phyloP scores from a whole-genome alignment of 495 filamentous ascomycete genomes.

The Hyphodiscus hymeniophilus region DNA sequence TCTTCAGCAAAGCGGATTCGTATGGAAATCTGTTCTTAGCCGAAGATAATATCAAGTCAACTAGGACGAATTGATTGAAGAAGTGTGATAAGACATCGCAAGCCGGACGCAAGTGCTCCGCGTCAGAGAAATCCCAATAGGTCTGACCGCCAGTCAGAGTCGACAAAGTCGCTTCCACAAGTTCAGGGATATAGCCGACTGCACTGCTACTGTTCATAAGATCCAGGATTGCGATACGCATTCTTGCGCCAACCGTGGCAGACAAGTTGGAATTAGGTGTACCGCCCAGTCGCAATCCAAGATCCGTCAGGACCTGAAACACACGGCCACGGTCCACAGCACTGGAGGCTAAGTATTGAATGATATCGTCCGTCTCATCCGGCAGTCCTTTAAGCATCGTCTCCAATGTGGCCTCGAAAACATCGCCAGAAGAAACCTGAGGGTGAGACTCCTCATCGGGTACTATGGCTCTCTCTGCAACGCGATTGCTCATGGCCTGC shows the following conservation, averaged over 20 bases:
- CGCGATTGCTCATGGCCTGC: slow-evolving; percentile 39
- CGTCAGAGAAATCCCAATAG: slow-evolving; percentile 39
- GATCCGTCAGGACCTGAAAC: slow-evolving; percentile 52
- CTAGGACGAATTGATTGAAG: slow-evolving; percentile 44
- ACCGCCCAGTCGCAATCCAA: slow-evolving; percentile 42
- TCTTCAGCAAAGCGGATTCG: slow-evolving; percentile 75
- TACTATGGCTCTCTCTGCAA: slow-evolving; percentile 1
- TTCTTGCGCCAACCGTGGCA: slow-evolving; percentile 35
- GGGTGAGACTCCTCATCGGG: not conserved
- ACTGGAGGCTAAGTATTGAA: slow-evolving; percentile 35
- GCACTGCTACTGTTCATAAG: slow-evolving; percentile 49
- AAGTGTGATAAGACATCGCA: slow-evolving; percentile 42
- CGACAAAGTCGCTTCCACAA: slow-evolving; percentile 52
- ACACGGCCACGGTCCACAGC: slow-evolving; percentile 47
- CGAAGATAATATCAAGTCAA: slow-evolving; percentile 46
- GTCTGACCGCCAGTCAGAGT: slow-evolving; percentile 46
- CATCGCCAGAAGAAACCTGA: slow-evolving; percentile 27
- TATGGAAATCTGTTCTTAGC: slow-evolving; percentile 75
- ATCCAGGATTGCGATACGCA: slow-evolving; percentile 55
- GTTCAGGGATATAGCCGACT: slow-evolving; percentile 58
- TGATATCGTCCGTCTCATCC: slow-evolving; percentile 38
- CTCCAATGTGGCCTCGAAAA: slow-evolving; percentile 46
- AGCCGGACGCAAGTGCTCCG: not conserved
- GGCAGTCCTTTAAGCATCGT: slow-evolving; percentile 30
- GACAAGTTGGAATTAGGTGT: slow-evolving; percentile 37